A percentile compares a stretch with the other conserved stretches of the same genome.
phyloP scores from a whole-genome alignment of 192 early-diverging fungal genomes.

The Coemansia sp. region DNA sequence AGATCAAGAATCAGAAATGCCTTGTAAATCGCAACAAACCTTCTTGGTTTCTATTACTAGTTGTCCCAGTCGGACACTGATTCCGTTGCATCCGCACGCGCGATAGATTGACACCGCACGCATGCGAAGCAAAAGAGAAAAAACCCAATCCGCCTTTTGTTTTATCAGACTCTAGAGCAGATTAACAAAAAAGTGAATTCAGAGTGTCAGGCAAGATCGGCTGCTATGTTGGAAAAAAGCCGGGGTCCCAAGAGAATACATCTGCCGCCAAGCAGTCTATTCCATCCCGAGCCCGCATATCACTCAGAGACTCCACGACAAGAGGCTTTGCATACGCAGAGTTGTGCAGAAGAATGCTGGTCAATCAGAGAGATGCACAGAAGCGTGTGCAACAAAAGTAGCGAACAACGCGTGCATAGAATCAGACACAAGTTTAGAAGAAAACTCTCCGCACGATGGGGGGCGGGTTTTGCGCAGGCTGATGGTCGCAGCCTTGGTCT shows the following conservation, averaged over 20 bases:
- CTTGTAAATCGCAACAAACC: neutral
- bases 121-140: neutral
- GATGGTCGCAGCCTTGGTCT: neutral
- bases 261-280: neutral
- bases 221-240: neutral
- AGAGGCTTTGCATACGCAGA: no score
- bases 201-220: neutral
- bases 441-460: neutral
- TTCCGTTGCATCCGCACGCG: neutral
- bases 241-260: neutral
- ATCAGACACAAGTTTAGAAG: neutral
- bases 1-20: neutral
- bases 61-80: neutral
- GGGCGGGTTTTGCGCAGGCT: neutral
- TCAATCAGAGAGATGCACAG: neutral
- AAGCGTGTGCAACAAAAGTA: neutral
- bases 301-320: no score
- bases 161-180: neutral
- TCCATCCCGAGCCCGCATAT: neutral
- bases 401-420: conserved; percentile 1
- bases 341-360: neutral
- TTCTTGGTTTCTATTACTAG: neutral
- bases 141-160: neutral
- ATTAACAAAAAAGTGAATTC: conserved; percentile 1
- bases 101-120: neutral